Base-by-base conservation (phyloP, 2,329 filamentous ascomycete genomes). In the Arachnopeziza araneosa region DNA sequence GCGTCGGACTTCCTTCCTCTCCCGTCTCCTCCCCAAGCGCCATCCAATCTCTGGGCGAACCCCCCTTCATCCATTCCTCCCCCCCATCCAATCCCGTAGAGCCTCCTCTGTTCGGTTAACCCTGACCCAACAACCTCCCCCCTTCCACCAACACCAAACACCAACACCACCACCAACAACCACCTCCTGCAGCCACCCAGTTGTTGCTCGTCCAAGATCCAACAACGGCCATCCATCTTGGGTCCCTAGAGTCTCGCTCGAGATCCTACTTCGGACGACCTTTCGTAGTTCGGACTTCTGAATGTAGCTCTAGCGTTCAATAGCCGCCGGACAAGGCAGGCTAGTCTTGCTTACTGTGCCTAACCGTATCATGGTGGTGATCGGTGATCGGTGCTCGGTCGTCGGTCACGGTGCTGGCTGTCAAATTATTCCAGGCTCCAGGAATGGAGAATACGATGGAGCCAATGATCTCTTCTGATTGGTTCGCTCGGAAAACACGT, bases 301-400 rank as follows among this genome's bases (percentile, higher is more conserved):
- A 59, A 52, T 44, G 57, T 52, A 44, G 54, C 36, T 4, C 48
- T 59, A 55, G 57, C 57, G 57, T 51, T 55, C 23, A 30, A 55
- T 53, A 59, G 57, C 57, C 57, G 57, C 57, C 57, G 51, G 52
- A 54, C 52, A 49, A 53, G 49, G 17, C 50, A 30, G 26, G 26
- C 26, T 30, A 30, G 26, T 51, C 26, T 19, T 30, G 26, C 26
- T 30, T 30, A 30, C 26, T 30, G 26, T 30, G 9, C 26, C 26
- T 30, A 30, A 4, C 26, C 26, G 26, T 30, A 30, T 30, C 26
- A 30, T 30, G 9, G 26, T n/a, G n/a, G n/a, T n/a, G n/a, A n/a
- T n/a, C n/a, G n/a, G n/a, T 53, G 24, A 36, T 19, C 49, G 50
- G 21, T 52, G 50, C 14, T 52, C 50, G 50, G 50, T 52, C 50